Evolutionary conservation across 1,284 basidiomycete species (phyloP).

Genomic region (Cryptococcus sp.): DNA sequence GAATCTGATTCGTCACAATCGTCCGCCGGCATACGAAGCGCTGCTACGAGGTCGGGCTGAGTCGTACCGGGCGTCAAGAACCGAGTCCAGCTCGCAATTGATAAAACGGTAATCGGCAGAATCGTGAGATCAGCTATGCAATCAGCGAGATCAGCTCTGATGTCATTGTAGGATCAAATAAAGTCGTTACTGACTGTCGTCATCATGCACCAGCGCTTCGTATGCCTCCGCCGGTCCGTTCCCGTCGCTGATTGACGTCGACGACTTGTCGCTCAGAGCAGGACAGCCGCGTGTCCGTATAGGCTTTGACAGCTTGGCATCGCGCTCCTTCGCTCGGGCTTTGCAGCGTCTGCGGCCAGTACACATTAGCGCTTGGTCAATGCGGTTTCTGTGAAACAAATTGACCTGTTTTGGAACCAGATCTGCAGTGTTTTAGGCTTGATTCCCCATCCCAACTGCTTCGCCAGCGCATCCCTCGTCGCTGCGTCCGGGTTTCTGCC

Average conservation of each 20-base stretch:
- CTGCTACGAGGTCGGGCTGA: constrained; percentile 30
- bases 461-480: constrained; percentile 29
- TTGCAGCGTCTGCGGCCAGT: constrained; percentile 29
- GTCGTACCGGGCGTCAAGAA: constrained; percentile 33
- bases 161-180: no score
- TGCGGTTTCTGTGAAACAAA: neutral
- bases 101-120: constrained; percentile 32
- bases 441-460: constrained; percentile 29
- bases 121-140: constrained; percentile 21
- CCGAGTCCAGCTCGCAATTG: constrained; percentile 35
- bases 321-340: constrained; percentile 36
- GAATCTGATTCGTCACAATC: neutral
- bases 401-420: constrained; percentile 47
- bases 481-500: constrained; percentile 36
- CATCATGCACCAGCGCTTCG: no score
- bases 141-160: no score
- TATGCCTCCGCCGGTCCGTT: no score
- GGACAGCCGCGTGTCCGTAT: neutral
- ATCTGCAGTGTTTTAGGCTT: constrained; percentile 39
- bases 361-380: neutral
- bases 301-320: constrained; percentile 17
- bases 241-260: no score
- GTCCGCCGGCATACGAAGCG: constrained; percentile 9
- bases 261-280: neutral
- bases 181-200: no score